phyloP scores from a whole-genome alignment of 306 rosid species.

The Cercis canadensis region DNA sequence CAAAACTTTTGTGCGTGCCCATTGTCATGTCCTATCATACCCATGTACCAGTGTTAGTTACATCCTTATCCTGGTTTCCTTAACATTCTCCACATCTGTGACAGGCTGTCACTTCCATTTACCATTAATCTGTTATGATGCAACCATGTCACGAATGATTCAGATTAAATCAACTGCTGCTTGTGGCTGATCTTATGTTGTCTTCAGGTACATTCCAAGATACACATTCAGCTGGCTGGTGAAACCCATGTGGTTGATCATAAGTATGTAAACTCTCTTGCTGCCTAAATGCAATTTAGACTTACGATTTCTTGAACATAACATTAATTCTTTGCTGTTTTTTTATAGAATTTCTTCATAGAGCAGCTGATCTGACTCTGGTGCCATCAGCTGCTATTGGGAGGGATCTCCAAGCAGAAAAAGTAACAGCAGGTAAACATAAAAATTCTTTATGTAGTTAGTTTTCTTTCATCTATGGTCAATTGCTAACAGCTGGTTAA shows the following conservation, averaged over 20 bases:
- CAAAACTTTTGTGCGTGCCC: slow-evolving; percentile 84
- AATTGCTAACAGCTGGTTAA: slow-evolving; percentile 10
- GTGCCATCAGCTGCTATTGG: slow-evolving; percentile 96
- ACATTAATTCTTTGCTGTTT: slow-evolving; percentile 38
- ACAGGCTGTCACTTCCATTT: neutral
- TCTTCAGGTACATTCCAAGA: slow-evolving; percentile 89
- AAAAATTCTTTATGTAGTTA: slow-evolving; percentile 7
- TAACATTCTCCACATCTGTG: neutral
- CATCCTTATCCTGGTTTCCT: slow-evolving; percentile 34
- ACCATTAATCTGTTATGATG: slow-evolving; percentile 23
- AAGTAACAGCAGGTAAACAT: slow-evolving; percentile 83
- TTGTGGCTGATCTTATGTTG: slow-evolving; percentile 33
- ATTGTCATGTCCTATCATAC: slow-evolving; percentile 99
- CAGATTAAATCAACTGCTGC: slow-evolving; percentile 16
- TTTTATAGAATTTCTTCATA: slow-evolving; percentile 83
- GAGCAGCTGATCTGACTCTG: slow-evolving; percentile 95
- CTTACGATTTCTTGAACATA: slow-evolving; percentile 22
- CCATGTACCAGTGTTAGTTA: slow-evolving; percentile 93
- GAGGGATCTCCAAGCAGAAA: slow-evolving; percentile 75
- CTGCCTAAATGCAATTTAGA: slow-evolving; percentile 4
- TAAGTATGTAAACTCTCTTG: slow-evolving; percentile 65
- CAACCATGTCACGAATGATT: slow-evolving; percentile 21
- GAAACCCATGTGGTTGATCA: slow-evolving; percentile 94
- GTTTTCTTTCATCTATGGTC: slow-evolving; percentile 8
- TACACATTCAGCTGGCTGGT: slow-evolving; percentile 99